Conservation (phyloP, 148 eudicot species). For the Camellia granthamiana region DNA sequence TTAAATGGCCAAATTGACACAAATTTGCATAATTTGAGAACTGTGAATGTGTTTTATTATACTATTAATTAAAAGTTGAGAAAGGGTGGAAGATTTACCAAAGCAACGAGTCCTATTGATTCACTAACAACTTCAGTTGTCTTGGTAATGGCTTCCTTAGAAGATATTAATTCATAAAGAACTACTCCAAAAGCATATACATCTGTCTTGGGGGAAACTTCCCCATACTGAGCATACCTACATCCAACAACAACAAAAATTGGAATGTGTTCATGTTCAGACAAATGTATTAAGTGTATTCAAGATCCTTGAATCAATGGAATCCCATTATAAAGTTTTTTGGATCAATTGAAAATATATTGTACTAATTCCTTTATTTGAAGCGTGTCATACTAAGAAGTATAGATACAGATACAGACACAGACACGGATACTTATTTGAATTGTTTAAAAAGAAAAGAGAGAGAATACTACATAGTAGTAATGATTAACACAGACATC, state of each 20-base stretch:
- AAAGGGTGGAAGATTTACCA: slow-evolving; percentile 36
- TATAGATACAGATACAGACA: too few species aligned
- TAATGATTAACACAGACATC: too few species aligned
- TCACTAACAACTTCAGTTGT: slow-evolving; percentile 30
- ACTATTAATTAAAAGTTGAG: neutral
- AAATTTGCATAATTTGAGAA: too few species aligned
- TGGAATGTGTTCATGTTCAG: neutral
- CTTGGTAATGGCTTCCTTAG: slow-evolving; percentile 65
- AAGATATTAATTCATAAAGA: slow-evolving; percentile 73
- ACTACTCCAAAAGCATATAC: slow-evolving; percentile 87
- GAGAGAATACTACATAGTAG: too few species aligned
- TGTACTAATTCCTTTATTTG: neutral
- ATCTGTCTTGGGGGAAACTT: slow-evolving; percentile 66
- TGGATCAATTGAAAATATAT: neutral
- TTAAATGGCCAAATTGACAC: too few species aligned
- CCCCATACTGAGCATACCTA: slow-evolving; percentile 73
- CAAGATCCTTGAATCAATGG: too few species aligned
- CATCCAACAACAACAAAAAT: neutral
- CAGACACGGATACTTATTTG: too few species aligned
- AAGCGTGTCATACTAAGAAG: neutral
- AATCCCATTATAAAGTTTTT: neutral
- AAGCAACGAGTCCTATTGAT: slow-evolving; percentile 53
- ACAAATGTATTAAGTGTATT: neutral
- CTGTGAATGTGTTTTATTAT: too few species aligned
- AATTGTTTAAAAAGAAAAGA: too few species aligned